These are phyloP conservation scores for Coccomyxa sp. DNA, from an alignment of 139 green algal species.

Conservation along the genomic window DNA sequence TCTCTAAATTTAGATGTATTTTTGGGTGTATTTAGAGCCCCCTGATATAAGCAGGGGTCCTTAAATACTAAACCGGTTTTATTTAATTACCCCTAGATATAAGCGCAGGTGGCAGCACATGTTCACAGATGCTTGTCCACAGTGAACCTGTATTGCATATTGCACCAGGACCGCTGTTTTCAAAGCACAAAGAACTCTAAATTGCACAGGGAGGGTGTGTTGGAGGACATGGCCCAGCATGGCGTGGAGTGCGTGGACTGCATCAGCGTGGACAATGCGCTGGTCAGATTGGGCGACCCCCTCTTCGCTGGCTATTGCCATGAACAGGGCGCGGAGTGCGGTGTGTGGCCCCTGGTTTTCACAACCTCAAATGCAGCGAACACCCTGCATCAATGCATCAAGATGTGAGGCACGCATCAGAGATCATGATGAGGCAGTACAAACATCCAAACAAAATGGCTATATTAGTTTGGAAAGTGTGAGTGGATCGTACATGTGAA, in stretches of 20 bases:
- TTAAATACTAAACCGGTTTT: no score
- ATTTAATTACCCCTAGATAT: no score
- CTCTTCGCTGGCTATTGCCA: slow-evolving; percentile 76
- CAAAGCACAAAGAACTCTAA: not conserved
- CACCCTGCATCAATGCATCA: not conserved
- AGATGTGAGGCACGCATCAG: not conserved
- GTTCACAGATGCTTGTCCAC: no score
- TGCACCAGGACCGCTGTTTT: no score
- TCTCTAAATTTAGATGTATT: no score
- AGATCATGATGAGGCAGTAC: not conserved
- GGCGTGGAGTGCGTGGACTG: slow-evolving; percentile 82
- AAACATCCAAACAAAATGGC: no score
- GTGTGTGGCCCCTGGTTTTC: slow-evolving; percentile 7
- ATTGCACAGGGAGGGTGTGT: slow-evolving; percentile 21
- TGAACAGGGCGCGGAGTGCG: slow-evolving; percentile 36
- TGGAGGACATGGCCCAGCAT: slow-evolving; percentile 61
- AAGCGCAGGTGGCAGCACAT: no score
- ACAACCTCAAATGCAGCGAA: not conserved
- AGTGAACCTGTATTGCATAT: no score
- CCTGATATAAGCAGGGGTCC: no score
- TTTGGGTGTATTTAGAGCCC: no score
- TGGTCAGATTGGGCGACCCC: slow-evolving; percentile 75
- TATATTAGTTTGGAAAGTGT: no score
- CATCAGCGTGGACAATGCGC: slow-evolving; percentile 86
- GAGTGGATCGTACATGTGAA: no score